Conservation (phyloP, 257 asterid species). For the Linderniella brevidens region DNA sequence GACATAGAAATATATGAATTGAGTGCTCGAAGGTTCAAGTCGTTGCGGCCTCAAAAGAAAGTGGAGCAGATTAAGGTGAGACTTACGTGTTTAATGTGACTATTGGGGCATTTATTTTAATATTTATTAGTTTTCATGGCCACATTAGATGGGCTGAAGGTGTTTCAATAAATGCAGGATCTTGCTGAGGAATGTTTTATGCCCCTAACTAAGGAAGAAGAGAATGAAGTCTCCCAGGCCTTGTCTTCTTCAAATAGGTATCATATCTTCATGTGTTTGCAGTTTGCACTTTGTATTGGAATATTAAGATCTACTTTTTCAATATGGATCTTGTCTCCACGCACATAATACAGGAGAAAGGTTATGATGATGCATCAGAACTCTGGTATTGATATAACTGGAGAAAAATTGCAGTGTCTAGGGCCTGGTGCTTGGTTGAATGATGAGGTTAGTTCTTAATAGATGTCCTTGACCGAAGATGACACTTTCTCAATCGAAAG, state of each 20-base stretch:
- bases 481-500: background rate
- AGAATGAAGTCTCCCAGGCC: slow-evolving; percentile 22
- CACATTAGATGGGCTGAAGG: background rate
- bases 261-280: background rate
- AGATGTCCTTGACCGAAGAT: slow-evolving; percentile 2
- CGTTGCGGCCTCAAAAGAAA: slow-evolving; percentile 26
- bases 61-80: slow-evolving; percentile 31
- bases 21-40: slow-evolving; percentile 6
- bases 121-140: slow-evolving; percentile 8
- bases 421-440: slow-evolving; percentile 67
- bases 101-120: slow-evolving; percentile 3
- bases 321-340: slow-evolving; percentile 11
- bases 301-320: background rate
- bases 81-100: background rate
- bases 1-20: slow-evolving; percentile 22
- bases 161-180: slow-evolving; percentile 29
- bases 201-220: slow-evolving; percentile 52
- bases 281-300: slow-evolving; percentile 1
- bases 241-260: slow-evolving; percentile 38
- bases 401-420: slow-evolving; percentile 64
- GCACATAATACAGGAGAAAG: slow-evolving; percentile 26
- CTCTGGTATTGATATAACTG: slow-evolving; percentile 70
- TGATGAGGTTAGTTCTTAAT: slow-evolving; percentile 46
- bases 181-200: slow-evolving; percentile 42
- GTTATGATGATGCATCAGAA: slow-evolving; percentile 43